Percentiles rank a stretch among this genome's conserved stretches.
These are phyloP conservation scores for Rhodamnia rubescens DNA, from an alignment of 345 rosid genomes.

Conservation along the genomic window DNA sequence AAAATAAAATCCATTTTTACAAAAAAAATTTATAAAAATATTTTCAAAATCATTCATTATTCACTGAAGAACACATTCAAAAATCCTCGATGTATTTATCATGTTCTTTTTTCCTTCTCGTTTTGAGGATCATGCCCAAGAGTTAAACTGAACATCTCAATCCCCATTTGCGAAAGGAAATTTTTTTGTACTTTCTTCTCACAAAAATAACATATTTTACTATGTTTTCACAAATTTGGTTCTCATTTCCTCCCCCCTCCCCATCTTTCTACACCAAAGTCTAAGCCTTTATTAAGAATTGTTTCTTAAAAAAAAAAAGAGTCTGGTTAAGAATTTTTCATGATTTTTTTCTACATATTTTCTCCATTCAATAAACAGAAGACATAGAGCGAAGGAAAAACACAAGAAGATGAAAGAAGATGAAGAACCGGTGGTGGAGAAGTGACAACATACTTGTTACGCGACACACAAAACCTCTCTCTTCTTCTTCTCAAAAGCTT, in stretches of 20 bases:
- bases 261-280: neutral
- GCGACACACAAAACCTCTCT: neutral
- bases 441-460: neutral
- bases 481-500: neutral
- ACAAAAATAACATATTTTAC: neutral
- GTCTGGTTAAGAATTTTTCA: neutral
- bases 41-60: neutral
- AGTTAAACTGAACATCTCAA: neutral
- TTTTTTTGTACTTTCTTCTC: neutral
- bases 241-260: neutral
- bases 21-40: no score
- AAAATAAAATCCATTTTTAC: neutral
- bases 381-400: neutral
- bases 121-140: neutral
- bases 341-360: neutral
- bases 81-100: neutral
- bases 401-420: slow-evolving; percentile 2
- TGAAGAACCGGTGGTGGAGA: slow-evolving; percentile 56
- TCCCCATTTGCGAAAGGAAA: neutral
- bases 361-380: neutral
- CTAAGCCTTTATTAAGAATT: neutral
- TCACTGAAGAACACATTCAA: neutral
- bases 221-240: neutral
- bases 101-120: neutral
- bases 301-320: neutral